Conservation (phyloP, 2,329 filamentous ascomycete species). For the Talaromyces piceae region DNA sequence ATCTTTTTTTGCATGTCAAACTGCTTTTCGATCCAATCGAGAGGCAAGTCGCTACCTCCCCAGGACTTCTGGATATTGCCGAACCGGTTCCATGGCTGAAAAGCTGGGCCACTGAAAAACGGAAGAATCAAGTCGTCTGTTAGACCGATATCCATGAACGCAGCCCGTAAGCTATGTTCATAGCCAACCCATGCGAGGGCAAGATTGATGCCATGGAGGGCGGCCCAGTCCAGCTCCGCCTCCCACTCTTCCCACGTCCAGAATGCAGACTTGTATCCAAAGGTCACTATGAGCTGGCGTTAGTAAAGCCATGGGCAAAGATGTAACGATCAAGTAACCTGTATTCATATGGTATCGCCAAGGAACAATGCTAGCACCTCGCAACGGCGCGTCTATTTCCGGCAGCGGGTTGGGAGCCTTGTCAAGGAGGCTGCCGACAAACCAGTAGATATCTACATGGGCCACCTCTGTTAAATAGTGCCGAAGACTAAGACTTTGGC, state of each 20-base stretch:
- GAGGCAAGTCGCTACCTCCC: slow-evolving; percentile 36
- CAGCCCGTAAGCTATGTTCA: slow-evolving; percentile 44
- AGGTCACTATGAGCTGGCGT: slow-evolving; percentile 33
- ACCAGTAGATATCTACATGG: slow-evolving; percentile 43
- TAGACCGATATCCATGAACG: slow-evolving; percentile 41
- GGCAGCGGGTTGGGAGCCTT: slow-evolving; percentile 23
- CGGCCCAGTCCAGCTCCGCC: slow-evolving; percentile 46
- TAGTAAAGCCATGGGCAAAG: not conserved
- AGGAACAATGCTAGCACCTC: slow-evolving; percentile 37
- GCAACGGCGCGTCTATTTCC: slow-evolving; percentile 24
- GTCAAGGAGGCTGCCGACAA: slow-evolving; percentile 36
- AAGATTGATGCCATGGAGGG: slow-evolving; percentile 44
- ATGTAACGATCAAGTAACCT: slow-evolving; percentile 19
- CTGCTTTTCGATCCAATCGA: slow-evolving; percentile 41
- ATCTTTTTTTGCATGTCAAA: slow-evolving; percentile 41
- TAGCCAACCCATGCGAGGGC: slow-evolving; percentile 46
- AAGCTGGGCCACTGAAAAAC: slow-evolving; percentile 45
- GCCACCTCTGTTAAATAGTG: slow-evolving; percentile 34
- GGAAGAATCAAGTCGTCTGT: slow-evolving; percentile 36
- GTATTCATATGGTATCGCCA: slow-evolving; percentile 48
- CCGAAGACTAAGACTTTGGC: slow-evolving; percentile 21
- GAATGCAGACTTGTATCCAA: slow-evolving; percentile 45
- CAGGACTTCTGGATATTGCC: slow-evolving; percentile 48
- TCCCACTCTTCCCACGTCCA: slow-evolving; percentile 51
- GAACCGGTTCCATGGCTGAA: slow-evolving; percentile 48